Evolutionary conservation across 1,284 basidiomycete genomes (phyloP).

Genomic region (Heterobasidion annosum): DNA sequence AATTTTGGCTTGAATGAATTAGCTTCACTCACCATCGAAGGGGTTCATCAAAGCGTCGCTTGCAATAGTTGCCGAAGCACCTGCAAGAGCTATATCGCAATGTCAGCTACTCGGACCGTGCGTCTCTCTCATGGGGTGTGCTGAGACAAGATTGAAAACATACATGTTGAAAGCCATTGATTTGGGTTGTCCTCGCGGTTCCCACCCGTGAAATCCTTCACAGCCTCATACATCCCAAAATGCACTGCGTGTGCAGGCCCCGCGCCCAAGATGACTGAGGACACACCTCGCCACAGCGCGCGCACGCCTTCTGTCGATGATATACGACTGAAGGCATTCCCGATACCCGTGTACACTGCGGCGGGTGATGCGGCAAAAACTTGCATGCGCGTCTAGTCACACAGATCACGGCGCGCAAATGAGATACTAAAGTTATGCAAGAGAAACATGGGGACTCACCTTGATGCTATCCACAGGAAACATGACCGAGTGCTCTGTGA

Average conservation of each 20-base stretch:
- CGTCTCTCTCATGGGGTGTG: not conserved
- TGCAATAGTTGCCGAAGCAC: constrained; percentile 90
- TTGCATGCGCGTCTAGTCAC: constrained; percentile 92
- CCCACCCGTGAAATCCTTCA: constrained; percentile 91
- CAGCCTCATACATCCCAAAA: constrained; percentile 93
- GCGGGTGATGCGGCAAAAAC: constrained; percentile 81
- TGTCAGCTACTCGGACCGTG: not conserved
- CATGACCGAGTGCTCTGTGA: constrained; percentile 99
- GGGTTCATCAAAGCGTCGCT: constrained; percentile 99
- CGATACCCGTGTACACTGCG: constrained; percentile 82
- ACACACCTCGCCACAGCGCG: constrained; percentile 93
- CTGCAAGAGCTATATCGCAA: constrained; percentile 65
- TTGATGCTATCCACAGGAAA: constrained; percentile 98
- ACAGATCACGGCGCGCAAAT: not conserved
- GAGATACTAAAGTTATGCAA: not conserved
- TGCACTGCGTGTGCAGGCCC: constrained; percentile 98
- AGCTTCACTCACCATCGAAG: constrained; percentile 77
- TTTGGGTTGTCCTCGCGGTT: constrained; percentile 60
- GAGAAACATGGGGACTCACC: constrained; percentile 34
- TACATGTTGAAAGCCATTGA: constrained; percentile 77
- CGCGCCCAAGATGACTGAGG: constrained; percentile 94
- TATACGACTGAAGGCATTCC: constrained; percentile 84
- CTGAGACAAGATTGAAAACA: constrained; percentile 18
- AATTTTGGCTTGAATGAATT: constrained; percentile 1
- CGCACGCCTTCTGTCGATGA: constrained; percentile 89